These are phyloP conservation scores for Mycena epipterygia DNA, from an alignment of 768 basidiomycete genomes.

Conservation along the genomic window DNA sequence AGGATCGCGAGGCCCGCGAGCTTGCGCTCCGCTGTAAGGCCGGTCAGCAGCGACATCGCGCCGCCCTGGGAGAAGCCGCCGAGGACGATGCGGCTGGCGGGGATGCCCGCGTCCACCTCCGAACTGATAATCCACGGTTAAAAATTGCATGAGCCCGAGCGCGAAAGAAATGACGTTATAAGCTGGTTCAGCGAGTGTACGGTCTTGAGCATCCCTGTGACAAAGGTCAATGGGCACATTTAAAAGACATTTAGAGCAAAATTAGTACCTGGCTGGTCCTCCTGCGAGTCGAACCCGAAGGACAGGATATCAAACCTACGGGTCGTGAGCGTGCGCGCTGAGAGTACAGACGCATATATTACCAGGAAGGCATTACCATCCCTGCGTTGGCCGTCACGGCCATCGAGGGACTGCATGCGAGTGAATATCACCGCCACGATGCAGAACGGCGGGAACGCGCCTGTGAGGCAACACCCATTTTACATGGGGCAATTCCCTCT, in stretches of 20 bases:
- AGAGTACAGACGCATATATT: slow-evolving; percentile 2
- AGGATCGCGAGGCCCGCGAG: slow-evolving; percentile 80
- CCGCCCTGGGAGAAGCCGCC: slow-evolving; percentile 94
- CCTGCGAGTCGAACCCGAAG: slow-evolving; percentile 70
- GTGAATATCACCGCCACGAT: slow-evolving; percentile 27
- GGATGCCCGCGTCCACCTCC: slow-evolving; percentile 81
- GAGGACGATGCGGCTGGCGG: slow-evolving; percentile 79
- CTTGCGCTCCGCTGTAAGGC: slow-evolving; percentile 74
- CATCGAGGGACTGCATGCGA: slow-evolving; percentile 59
- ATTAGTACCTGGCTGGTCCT: slow-evolving; percentile 84
- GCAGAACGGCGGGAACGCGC: slow-evolving; percentile 54
- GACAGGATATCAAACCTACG: slow-evolving; percentile 83
- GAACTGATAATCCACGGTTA: too few species aligned
- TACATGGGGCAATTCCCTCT: slow-evolving; percentile 73
- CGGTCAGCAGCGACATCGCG: slow-evolving; percentile 83
- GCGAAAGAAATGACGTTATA: too few species aligned
- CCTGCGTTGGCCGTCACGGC: slow-evolving; percentile 84
- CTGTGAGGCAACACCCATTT: slow-evolving; percentile 94
- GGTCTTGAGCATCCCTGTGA: slow-evolving; percentile 83
- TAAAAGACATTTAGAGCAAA: too few species aligned
- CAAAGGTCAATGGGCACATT: too few species aligned
- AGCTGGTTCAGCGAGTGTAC: slow-evolving; percentile 73
- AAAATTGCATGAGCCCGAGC: too few species aligned
- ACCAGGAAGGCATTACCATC: slow-evolving; percentile 85
- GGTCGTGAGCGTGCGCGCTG: neutral